Base-by-base conservation (phyloP, 257 asterid genomes). In the Plantago ovata region DNA sequence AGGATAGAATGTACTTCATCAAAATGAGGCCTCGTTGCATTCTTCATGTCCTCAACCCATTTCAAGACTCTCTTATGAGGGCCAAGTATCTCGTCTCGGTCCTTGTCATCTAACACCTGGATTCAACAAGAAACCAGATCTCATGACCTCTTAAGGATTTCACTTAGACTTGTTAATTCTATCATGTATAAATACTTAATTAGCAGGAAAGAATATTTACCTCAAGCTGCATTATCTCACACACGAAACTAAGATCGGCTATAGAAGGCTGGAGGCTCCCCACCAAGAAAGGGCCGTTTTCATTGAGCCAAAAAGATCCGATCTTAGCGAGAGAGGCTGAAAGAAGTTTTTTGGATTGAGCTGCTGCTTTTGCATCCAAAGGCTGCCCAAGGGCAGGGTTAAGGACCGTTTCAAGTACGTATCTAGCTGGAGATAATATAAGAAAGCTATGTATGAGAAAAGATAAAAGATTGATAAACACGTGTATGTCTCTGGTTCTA, bases 221-320 rank as follows among this genome's bases (percentile, higher is more conserved):
- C 94, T 86, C 77, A 58, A 89, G 95, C 68, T 89, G 86, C 97
- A 89, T 81, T 63, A 86, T 59, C 75, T 86, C 99, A 64, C 96
- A 93, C 49, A 83, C 94, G 64, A 93, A 76, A 65, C 89, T 82
- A 69, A 93, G 85, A 72, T 89, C 98, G 1, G 96, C 96, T 23
- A 93, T 82, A 45, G 98, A 93, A 61, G 96, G 97, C 49, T 84
- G 91, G 20, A 52, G 61, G 70, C 84, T 79, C 40, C 95, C 97
- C 23, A 89, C 76, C 69, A 89, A 73, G 75, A 93, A 93, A 1
- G 72, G 80, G 3, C 94, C 96, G 0, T 66, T 76, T 50, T 73
- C 94, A 53, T 72, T 77, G 58, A 93, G 95, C 97, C 97, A 93
- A 19, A 85, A 53, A 39, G 95, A 74, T 70, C 81, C 96, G 1